Evolutionary conservation across 2,329 filamentous ascomycete species (phyloP), one percentile per base, ranked within the genome.

Genomic region (Sarocladiaceae sp.): DNA sequence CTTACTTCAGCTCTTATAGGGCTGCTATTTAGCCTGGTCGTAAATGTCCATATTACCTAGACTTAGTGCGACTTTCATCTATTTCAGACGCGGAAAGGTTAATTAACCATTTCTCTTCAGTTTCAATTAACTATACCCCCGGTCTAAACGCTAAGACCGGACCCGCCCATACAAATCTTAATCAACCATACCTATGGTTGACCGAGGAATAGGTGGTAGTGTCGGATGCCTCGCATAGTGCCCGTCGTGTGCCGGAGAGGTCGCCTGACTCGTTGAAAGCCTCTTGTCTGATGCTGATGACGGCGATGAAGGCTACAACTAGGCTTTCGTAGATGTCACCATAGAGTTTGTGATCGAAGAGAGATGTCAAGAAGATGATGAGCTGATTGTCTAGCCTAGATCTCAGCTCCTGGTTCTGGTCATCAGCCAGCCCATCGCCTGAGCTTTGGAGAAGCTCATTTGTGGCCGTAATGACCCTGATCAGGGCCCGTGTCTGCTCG

Each of bases 311-410:
- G 35, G 11, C 35, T 37, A 37, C 35, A 17, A 37, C 35, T 37
- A 37, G 35, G 35, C 35, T 37, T n/a, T 37, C 35, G 35, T 37
- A 37, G 35, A 37, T 37, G 35, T 37, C 35, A 37, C n/a, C 18
- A 37, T 37, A 37, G 35, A 37, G 35, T 37, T 37, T 37, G n/a
- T 37, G 35, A 37, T 37, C 35, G n/a, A 37, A 37, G 35, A 37
- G 35, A 37, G 35, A 37, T 37, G n/a, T 17, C 18, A 37, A 37
- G 35, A 37, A 37, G 35, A 37, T 8, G 35, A 37, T 37, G n/a
- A 37, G 35, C 35, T 37, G 35, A 17, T 37, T 17, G 35, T 37
- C 35, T 11, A 37, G 35, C n/a, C 35, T 37, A 17, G 35, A 37
- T 37, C 35, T 37, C 35, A 37, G 35, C 35, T 37, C n/a, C 35